phyloP scores from a whole-genome alignment of 441 rosid genomes.

The Breynia disticha region DNA sequence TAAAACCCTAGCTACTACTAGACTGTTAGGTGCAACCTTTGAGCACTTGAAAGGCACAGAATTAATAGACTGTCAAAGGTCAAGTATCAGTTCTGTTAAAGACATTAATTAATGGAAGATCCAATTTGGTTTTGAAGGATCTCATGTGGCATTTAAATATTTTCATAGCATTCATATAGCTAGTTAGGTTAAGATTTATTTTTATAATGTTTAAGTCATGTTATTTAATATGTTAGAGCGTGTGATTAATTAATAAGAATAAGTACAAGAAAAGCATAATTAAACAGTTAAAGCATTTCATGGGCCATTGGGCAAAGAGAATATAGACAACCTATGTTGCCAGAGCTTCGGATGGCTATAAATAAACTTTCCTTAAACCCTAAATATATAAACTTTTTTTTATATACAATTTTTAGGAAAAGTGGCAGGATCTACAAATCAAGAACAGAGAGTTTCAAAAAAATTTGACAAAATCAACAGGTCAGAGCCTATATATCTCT shows the following conservation, averaged over 20 bases:
- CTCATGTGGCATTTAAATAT: too few species aligned
- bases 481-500: too few species aligned
- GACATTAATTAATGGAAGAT: too few species aligned
- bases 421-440: too few species aligned
- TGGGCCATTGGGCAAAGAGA: slow-evolving; percentile 23
- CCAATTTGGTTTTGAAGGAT: too few species aligned
- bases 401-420: too few species aligned
- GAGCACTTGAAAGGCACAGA: slow-evolving; percentile 17
- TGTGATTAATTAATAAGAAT: background rate
- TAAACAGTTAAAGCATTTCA: background rate
- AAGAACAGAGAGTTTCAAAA: too few species aligned
- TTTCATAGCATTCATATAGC: too few species aligned
- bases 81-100: slow-evolving; percentile 7
- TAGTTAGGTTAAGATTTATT: too few species aligned
- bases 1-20: background rate
- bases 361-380: slow-evolving; percentile 19
- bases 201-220: too few species aligned
- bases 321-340: slow-evolving; percentile 27
- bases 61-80: background rate
- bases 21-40: slow-evolving; percentile 8
- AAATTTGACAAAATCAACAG: too few species aligned
- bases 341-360: slow-evolving; percentile 16
- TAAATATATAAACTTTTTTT: slow-evolving; percentile 22
- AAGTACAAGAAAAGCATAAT: background rate
- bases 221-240: too few species aligned